phyloP scores from a whole-genome alignment of 2,329 filamentous ascomycete species.

The Stachybotrys elegans region DNA sequence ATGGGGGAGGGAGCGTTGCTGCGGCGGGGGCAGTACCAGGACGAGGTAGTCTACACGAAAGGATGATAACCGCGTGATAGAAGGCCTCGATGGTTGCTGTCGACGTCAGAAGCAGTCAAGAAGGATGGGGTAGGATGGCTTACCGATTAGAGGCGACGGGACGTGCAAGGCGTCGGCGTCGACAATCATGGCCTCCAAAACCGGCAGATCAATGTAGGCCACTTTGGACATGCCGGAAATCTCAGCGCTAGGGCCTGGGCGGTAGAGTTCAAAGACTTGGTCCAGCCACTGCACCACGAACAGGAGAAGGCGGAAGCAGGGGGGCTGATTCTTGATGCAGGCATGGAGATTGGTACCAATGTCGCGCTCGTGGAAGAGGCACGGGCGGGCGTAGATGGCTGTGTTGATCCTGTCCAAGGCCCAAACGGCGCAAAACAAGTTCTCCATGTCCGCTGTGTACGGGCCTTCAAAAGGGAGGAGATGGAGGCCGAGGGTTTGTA shows the following conservation, averaged over 20 bases:
- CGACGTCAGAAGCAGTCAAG: constrained; percentile 13
- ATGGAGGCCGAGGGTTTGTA: constrained; percentile 52
- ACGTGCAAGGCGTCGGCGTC: constrained; percentile 47
- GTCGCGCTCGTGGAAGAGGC: constrained; percentile 56
- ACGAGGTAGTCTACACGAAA: constrained; percentile 52
- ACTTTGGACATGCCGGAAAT: constrained; percentile 36
- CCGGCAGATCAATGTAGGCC: constrained; percentile 47
- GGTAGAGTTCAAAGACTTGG: constrained; percentile 54
- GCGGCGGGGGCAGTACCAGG: constrained; percentile 32
- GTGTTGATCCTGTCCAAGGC: constrained; percentile 56
- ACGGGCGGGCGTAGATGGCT: constrained; percentile 54
- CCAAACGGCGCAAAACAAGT: constrained; percentile 55
- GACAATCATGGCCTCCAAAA: constrained; percentile 53
- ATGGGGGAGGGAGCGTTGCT: constrained; percentile 38
- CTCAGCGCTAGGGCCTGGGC: constrained; percentile 41
- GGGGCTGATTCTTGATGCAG: constrained; percentile 44
- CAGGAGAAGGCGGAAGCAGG: constrained; percentile 53
- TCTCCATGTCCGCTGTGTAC: constrained; percentile 37
- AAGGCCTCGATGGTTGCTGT: constrained; percentile 56
- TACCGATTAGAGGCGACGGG: constrained; percentile 44
- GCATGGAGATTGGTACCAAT: constrained; percentile 48
- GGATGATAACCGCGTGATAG: constrained; percentile 59
- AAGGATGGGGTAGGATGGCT: constrained; percentile 9
- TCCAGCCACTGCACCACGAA: constrained; percentile 51
- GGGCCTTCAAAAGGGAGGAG: constrained; percentile 36